Conservation (phyloP, 2,329 filamentous ascomycete genomes). For the Exophiala aquamarina region DNA sequence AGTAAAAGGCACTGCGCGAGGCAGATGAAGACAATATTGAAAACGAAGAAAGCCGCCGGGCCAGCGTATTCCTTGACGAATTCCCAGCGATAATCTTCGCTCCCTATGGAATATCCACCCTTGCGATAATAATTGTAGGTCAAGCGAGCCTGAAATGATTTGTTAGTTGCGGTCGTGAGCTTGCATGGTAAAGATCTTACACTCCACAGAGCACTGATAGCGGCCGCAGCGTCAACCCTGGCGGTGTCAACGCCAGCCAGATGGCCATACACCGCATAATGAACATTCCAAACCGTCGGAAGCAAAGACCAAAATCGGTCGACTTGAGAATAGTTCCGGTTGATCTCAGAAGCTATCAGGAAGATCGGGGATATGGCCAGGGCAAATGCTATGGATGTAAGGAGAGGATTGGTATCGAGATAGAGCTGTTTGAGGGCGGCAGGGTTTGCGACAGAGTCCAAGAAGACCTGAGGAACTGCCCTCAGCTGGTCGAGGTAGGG, state of each 20-base stretch:
- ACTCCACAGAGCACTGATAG: constrained; percentile 75
- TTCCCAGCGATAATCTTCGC: constrained; percentile 93
- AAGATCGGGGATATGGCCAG: constrained; percentile 70
- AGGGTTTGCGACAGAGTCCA: constrained; percentile 60
- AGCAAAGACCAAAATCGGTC: constrained; percentile 90
- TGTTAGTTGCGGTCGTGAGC: constrained; percentile 2
- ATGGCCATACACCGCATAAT: constrained; percentile 82
- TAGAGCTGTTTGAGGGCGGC: constrained; percentile 71
- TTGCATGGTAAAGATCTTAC: constrained; percentile 49
- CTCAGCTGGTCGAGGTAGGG: constrained; percentile 72
- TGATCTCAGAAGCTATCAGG: constrained; percentile 76
- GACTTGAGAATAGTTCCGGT: constrained; percentile 94
- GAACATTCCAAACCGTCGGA: constrained; percentile 80
- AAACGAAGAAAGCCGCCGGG: constrained; percentile 69
- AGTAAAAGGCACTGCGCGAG: constrained; percentile 80
- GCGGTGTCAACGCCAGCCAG: constrained; percentile 68
- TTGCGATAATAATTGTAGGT: constrained; percentile 98
- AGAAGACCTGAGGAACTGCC: constrained; percentile 65
- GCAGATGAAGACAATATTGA: constrained; percentile 90
- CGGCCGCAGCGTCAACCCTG: constrained; percentile 70
- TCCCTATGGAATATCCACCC: constrained; percentile 84
- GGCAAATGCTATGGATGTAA: constrained; percentile 71
- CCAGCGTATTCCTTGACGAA: constrained; percentile 69
- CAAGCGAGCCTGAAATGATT: constrained; percentile 64
- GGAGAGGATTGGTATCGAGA: constrained; percentile 78